Evolutionary conservation across 2,329 filamentous ascomycete genomes (phyloP), one percentile per base, ranked within the genome.

Genomic region (Ophiostoma sp.): DNA sequence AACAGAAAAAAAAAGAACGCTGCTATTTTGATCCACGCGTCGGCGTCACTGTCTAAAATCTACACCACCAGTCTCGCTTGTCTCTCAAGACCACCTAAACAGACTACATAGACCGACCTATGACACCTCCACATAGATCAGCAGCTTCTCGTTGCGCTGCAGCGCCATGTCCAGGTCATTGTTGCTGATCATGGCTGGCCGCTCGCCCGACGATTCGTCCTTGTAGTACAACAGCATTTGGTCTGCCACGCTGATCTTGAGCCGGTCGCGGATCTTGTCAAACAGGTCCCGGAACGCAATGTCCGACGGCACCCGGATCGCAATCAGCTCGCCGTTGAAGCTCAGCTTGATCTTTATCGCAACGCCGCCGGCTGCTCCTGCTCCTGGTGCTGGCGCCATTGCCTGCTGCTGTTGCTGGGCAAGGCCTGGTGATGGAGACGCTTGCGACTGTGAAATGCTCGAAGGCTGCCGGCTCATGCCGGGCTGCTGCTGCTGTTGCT

Each of bases 261-360:
- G 85, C 64, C 95, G 87, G 75, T 97, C 93, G 67, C 88, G 86
- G 72, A 98, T 88, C 80, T 95, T 96, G 74, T 93, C 90, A 75
- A 90, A 90, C 10, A 99, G 84, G 72, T 93, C 90, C 69, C 86
- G 83, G 79, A 90, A 95, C 69, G 86, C 86, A 75, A 96, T 93
- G 69, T 96, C 91, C 1, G 86, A 86, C 0, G 94, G 90, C 70
- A 98, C 92, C 44, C 94, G 89, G 76, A 99, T 93, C 64, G 95
- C 91, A 74, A 97, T 94, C 70, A 96, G 87, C 74, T 97, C 94
- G 72, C 94, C 90, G 74, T 94, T 91, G 81, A 93, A 97, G 81
- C 92, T 95, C 69, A 97, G 90, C 81, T 98, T 98, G 78, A 98
- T 91, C 80, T 97, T 98, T 82, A 97, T 90, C 3, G 87, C 85